phyloP scores from a whole-genome alignment of 345 rosid species.

The Toxicodendron radicans region DNA sequence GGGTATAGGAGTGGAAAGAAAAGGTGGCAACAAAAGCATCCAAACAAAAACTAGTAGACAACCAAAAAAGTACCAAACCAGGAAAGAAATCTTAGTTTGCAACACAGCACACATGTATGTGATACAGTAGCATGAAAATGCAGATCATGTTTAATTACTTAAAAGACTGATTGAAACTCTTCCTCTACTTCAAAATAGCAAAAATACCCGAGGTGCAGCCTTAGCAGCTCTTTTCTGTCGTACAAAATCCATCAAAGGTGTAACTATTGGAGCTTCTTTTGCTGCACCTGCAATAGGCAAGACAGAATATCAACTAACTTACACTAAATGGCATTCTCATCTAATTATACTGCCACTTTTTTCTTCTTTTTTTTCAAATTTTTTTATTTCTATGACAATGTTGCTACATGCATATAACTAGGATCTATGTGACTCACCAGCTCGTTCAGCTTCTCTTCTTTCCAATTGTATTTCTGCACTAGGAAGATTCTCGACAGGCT shows the following conservation, averaged over 20 bases:
- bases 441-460: constrained; percentile 66
- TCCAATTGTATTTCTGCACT: constrained; percentile 79
- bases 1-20: neutral
- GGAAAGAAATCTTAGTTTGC: neutral
- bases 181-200: neutral
- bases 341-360: neutral
- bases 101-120: neutral
- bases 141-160: neutral
- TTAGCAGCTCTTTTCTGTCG: constrained; percentile 61
- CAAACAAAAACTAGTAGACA: neutral
- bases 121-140: neutral
- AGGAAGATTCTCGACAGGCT: constrained; percentile 78
- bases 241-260: constrained; percentile 75
- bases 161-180: neutral
- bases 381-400: neutral
- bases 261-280: constrained; percentile 46
- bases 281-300: constrained; percentile 35
- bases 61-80: neutral
- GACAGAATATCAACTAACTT: constrained; percentile 8
- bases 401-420: neutral
- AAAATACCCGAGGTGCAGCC: constrained; percentile 47
- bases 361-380: neutral
- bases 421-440: constrained; percentile 40
- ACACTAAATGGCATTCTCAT: neutral
- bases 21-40: neutral